Evolutionary conservation across 495 filamentous ascomycete species (phyloP), one percentile per base, ranked within the genome.

Genomic region (Endocarpon pusillum): DNA sequence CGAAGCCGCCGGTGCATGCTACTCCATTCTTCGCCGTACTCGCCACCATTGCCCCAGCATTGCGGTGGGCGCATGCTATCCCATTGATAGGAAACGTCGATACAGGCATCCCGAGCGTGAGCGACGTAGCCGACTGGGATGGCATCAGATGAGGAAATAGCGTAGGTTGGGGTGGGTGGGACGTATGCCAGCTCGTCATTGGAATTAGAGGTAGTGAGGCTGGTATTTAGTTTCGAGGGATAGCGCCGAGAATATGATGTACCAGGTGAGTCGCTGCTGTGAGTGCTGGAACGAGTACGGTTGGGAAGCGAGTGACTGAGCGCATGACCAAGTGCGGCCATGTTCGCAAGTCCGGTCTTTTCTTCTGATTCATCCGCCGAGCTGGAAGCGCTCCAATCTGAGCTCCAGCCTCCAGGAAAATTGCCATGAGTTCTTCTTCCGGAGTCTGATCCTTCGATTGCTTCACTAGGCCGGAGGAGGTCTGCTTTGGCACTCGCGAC

Each of bases 21-120:
- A 23, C 81, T 77, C 89, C 89, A 99, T 55, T 96, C 89, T 47
- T 99, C 89, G 0, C 80, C 84, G 39, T 81, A 79, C 16, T 78
- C 69, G 8, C 85, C 91, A 1, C 89, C 89, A 42, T 80, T 68
- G 10, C 85, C 89, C 77, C 87, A 93, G 19, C 73, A 59, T 17
- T 74, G 64, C 0, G 78, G 71, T 1, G 63, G 60, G 26, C 77
- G 68, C 62, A 81, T 87, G 40, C 84, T 93, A 42, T 99, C 85
- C 89, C 89, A 99, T 46, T 83, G 78, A 46, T 79, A 87, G 53
- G 96, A 91, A 11, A 93, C 67, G 25, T 76, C 71, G 3, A 80
- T 68, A 45, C 85, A 93, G 3, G 79, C 78, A 43, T 94, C 79
- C 29, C 83, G 73, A n/a, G 91, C 86, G 54, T 97, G 89, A 1